Base-by-base conservation (phyloP, 1,284 basidiomycete genomes). In the Leccinum pachyderme region DNA sequence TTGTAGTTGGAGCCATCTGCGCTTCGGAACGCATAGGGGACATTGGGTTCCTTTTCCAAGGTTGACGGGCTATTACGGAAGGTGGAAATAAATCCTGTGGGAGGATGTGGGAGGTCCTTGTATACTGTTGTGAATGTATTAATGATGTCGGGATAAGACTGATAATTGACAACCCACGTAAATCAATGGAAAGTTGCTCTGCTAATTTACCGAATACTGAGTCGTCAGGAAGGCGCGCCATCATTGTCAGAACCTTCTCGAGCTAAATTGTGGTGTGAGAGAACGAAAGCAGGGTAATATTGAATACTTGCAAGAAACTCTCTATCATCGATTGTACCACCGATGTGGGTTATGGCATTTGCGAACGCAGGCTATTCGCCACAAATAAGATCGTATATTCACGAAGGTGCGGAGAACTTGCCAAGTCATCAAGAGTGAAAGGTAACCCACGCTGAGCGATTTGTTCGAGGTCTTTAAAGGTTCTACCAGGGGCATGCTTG, bases 51-150 rank as follows among this genome's bases (percentile, higher is more conserved):
- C 24, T 46, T 33, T 15, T n/a, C 29, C 15, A 50, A 7, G 47
- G 54, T 29, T 3, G 54, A 41, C 12, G 46, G 22, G 55, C 15
- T 0, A 28, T 41, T 29, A 41, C 22, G 63, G 48, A 52, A 64
- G 12, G 65, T 57, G 22, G 65, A 68, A 56, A 87, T 69, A 64
- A 81, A 85, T 7, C 74, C 74, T 35, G 71, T 72, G 3, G 86
- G 79, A 6, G 87, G 87, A 58, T 89, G 87, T 0, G 86, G 86
- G 29, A 89, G 75, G 61, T 89, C 87, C 57, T 83, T 81, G 70
- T 82, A 87, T 37, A 69, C 69, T 68, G n/a, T 12, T 3, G 39
- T 2, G 8, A 13, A 43, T 46, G 11, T 53, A 45, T 28, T 28
- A 45, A 35, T n/a, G 7, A 11, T 7, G n/a, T 4, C n/a, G 2